Evolutionary conservation across 2,329 filamentous ascomycete genomes (phyloP), one percentile per base, ranked within the genome.

Genomic region (Eutypella sp.): DNA sequence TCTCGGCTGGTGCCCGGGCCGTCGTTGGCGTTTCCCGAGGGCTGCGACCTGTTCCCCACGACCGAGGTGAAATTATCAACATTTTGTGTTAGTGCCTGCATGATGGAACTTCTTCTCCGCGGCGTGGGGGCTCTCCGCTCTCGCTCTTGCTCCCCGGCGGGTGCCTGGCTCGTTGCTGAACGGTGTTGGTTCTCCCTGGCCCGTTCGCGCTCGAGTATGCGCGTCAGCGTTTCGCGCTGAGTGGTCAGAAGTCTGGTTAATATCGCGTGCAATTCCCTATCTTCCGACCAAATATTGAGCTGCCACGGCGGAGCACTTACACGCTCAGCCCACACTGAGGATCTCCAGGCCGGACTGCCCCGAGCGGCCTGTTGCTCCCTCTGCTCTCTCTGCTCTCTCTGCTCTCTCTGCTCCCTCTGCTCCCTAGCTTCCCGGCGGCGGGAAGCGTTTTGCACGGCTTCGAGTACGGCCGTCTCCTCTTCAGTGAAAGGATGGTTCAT

Each of bases 401-500:
- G 52, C 49, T 53, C 62, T 44, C 44, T 41, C 47, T 48, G 59
- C 52, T 58, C 64, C 55, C 38, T 55, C 52, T 41, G 59, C 48
- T 57, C 73, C 50, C 58, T 67, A 62, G 56, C 53, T 45, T 78
- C 75, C 36, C 74, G 68, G 16, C 74, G 71, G 20, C 75, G 71
- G 27, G 79, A 73, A 42, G 77, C 73, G 24, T 70, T 69, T 49
- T 79, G 73, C 23, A 81, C 68, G 3, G 78, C 77, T 47, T 82
- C 77, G 3, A 82, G 62, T 1, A 82, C 75, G 38, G 74, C 61
- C 2, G 74, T 75, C 52, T 84, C 80, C 41, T 79, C 76, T 1
- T 72, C 50, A 2, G 72, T 76, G 24, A 79, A 66, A 1, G 78
- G 76, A 25, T 69, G 65, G 44, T 79, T 77, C 23, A 77, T 61